Evolutionary conservation across 73 alveolate genomes (phyloP).

Genomic region (Paramecium sexaurelia): DNA sequence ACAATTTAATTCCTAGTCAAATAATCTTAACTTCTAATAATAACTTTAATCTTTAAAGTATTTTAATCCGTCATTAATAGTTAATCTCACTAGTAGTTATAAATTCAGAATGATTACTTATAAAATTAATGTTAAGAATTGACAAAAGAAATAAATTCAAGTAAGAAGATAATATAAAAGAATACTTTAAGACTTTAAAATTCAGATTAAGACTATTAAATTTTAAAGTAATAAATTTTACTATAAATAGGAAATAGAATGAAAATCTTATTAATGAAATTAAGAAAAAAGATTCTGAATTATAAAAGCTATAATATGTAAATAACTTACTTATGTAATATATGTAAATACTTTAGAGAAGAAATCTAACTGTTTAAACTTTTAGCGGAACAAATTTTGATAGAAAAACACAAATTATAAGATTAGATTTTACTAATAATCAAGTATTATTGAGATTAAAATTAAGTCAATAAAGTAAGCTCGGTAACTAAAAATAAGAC

Average conservation of each 20-base stretch:
- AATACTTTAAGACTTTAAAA: not conserved
- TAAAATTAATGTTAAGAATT: not conserved
- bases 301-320: not conserved
- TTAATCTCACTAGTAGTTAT: not conserved
- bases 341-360: not conserved
- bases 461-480: not conserved
- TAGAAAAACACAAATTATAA: not conserved
- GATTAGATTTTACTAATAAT: not conserved
- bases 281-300: not conserved
- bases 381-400: not conserved
- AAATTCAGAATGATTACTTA: not conserved
- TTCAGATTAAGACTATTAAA: not conserved
- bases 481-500: not conserved
- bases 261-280: not conserved
- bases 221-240: not conserved
- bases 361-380: not conserved
- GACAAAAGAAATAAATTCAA: not conserved
- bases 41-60: not conserved
- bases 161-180: not conserved
- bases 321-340: not conserved
- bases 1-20: too few species aligned
- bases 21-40: not conserved
- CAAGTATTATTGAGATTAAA: not conserved
- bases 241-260: not conserved
- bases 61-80: not conserved